These are phyloP conservation scores for Podospora anserina DNA, from an alignment of 495 filamentous ascomycete species.

Conservation along the genomic window DNA sequence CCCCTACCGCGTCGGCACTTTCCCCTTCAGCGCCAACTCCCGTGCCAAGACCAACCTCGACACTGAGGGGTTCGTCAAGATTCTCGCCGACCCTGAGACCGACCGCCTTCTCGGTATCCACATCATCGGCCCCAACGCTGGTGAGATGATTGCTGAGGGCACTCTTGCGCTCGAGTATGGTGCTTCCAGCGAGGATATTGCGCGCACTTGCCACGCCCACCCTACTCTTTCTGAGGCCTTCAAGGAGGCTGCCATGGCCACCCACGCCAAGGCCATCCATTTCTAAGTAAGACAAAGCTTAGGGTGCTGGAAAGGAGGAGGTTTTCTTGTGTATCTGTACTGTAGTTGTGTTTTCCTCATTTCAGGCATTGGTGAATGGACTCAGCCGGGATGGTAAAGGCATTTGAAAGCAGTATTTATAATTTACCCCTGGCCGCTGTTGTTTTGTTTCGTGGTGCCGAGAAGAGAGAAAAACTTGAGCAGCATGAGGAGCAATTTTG, in stretches of 20 bases:
- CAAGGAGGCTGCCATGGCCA: slow-evolving; percentile 99
- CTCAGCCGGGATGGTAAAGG: slow-evolving; percentile 15
- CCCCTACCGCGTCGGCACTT: slow-evolving; percentile 85
- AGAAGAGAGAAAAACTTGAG: background rate
- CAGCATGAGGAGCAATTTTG: slow-evolving; percentile 1
- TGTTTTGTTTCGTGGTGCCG: background rate
- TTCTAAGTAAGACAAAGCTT: slow-evolving; percentile 54
- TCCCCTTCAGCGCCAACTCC: slow-evolving; percentile 97
- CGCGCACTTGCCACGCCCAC: slow-evolving; percentile 93
- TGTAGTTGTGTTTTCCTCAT: slow-evolving; percentile 27
- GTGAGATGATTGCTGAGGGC: slow-evolving; percentile 99
- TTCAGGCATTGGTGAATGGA: slow-evolving; percentile 27
- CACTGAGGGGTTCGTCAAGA: slow-evolving; percentile 95
- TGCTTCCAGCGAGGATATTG: slow-evolving; percentile 91
- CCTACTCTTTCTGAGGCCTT: slow-evolving; percentile 95
- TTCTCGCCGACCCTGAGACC: slow-evolving; percentile 93
- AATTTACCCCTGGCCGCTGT: slow-evolving; percentile 6
- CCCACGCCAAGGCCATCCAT: slow-evolving; percentile 94
- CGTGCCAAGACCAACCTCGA: slow-evolving; percentile 98
- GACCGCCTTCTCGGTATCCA: slow-evolving; percentile 93
- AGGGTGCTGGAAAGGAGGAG: background rate
- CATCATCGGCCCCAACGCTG: slow-evolving; percentile 92
- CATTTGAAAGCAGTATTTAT: slow-evolving; percentile 16
- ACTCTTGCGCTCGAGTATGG: slow-evolving; percentile 96
- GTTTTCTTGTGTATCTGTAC: slow-evolving; percentile 28